A percentile compares a stretch with the other conserved stretches of the same genome.
Conservation (phyloP, 2,329 filamentous ascomycete species). For the Dendrostoma leiphaemia region DNA sequence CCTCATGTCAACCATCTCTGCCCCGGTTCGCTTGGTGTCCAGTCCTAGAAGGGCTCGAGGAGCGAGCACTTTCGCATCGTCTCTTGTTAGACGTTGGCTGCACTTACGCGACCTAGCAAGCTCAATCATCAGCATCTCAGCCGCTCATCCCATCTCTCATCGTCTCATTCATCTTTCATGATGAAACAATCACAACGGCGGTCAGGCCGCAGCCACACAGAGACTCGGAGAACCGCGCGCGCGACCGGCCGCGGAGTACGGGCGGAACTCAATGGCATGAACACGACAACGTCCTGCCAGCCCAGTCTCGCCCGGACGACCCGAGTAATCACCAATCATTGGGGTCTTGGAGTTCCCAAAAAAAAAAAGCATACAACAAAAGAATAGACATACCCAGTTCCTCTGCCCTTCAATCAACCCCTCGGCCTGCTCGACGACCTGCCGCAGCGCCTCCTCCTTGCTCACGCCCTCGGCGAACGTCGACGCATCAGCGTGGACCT, state of each 20-base stretch:
- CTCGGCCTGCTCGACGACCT: constrained; percentile 68
- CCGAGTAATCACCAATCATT: not conserved
- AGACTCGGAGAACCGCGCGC: too few relatives aligned
- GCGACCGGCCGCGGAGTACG: too few relatives aligned
- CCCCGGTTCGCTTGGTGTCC: too few relatives aligned
- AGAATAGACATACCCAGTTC: constrained; percentile 65
- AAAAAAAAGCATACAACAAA: not conserved
- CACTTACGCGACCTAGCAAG: constrained; percentile 11
- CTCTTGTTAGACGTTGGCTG: too few relatives aligned
- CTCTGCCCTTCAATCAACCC: constrained; percentile 70
- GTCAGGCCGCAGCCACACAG: too few relatives aligned
- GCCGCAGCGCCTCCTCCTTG: constrained; percentile 71
- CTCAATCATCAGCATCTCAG: not conserved
- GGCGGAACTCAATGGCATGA: too few relatives aligned
- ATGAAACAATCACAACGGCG: too few relatives aligned
- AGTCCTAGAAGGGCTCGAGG: too few relatives aligned
- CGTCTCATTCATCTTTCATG: not conserved
- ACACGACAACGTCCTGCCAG: too few relatives aligned
- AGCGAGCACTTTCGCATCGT: too few relatives aligned
- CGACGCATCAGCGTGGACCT: constrained; percentile 79
- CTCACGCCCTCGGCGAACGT: constrained; percentile 66
- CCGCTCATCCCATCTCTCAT: not conserved
- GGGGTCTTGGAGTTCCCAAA: too few relatives aligned
- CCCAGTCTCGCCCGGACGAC: not conserved
- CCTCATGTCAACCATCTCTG: not conserved